Conservation (phyloP, 441 rosid genomes). For the Geranium incanum region DNA sequence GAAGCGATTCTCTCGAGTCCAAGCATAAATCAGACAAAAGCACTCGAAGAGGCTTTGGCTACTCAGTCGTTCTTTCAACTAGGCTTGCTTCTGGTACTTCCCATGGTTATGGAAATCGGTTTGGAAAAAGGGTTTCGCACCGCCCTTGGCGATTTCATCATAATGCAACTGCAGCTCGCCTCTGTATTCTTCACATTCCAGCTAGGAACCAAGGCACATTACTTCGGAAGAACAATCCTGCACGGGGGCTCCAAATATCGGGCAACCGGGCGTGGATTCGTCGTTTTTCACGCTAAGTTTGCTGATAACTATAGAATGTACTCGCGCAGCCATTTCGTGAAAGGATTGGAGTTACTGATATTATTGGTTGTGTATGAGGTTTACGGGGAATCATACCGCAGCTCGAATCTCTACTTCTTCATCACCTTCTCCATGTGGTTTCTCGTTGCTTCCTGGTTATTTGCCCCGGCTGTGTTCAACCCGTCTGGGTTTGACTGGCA, state of each 20-base stretch:
- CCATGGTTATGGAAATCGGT: conserved; percentile 96
- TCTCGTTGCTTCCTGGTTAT: conserved; percentile 89
- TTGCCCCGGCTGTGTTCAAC: conserved; percentile 87
- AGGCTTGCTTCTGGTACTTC: conserved; percentile 71
- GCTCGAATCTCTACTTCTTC: conserved; percentile 58
- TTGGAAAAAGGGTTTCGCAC: conserved; percentile 85
- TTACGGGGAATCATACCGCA: conserved; percentile 62
- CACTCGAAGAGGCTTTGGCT: conserved; percentile 78
- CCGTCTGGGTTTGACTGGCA: conserved; percentile 99
- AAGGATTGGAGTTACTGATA: conserved; percentile 74
- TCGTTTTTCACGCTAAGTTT: conserved; percentile 84
- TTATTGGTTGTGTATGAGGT: conserved; percentile 61
- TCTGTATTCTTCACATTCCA: conserved; percentile 91
- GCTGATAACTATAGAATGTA: conserved; percentile 82
- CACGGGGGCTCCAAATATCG: conserved; percentile 85
- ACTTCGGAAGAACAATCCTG: conserved; percentile 80
- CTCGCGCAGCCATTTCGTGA: conserved; percentile 92
- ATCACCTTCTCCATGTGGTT: conserved; percentile 87
- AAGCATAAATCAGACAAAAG: conserved; percentile 51
- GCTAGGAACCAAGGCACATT: conserved; percentile 95
- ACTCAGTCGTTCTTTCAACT: conserved; percentile 80
- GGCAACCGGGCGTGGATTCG: conserved; percentile 87
- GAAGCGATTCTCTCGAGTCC: conserved; percentile 51
- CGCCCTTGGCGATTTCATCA: conserved; percentile 79
- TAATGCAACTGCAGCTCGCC: conserved; percentile 94